These are phyloP conservation scores for Candida buenavistaensis DNA, from an alignment of 1,139 yeast species.

Conservation along the genomic window DNA sequence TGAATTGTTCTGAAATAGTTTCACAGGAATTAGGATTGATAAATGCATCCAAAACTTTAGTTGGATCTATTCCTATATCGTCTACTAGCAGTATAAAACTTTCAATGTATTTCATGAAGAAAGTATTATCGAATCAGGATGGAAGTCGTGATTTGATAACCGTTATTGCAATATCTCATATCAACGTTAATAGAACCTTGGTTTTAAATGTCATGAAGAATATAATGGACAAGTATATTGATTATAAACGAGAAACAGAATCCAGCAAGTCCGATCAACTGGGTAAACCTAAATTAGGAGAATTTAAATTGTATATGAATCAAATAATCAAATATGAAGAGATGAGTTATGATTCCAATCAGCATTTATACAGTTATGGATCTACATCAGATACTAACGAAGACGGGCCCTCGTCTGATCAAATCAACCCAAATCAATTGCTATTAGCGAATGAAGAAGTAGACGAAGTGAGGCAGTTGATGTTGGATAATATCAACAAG, in stretches of 20 bases:
- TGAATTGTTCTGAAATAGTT: conserved; percentile 53
- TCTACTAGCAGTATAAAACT: conserved; percentile 33
- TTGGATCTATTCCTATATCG: conserved; percentile 42
- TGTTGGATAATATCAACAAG: conserved; percentile 70
- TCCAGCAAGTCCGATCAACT: conserved; percentile 14
- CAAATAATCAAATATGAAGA: conserved; percentile 54
- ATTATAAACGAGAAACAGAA: conserved; percentile 33
- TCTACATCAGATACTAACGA: conserved; percentile 18
- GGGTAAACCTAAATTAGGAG: conserved; percentile 36
- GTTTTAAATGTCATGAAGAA: conserved; percentile 49
- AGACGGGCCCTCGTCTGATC: conserved; percentile 16
- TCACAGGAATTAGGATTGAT: conserved; percentile 58
- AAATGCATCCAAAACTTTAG: conserved; percentile 46
- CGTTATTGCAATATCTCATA: conserved; percentile 47
- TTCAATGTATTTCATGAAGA: conserved; percentile 51
- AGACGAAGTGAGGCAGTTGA: conserved; percentile 54
- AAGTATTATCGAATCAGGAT: conserved; percentile 37
- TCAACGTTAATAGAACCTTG: conserved; percentile 43
- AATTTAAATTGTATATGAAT: conserved; percentile 53
- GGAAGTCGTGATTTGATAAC: conserved; percentile 54
- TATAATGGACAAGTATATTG: conserved; percentile 49
- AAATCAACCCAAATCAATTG: conserved; percentile 40
- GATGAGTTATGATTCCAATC: conserved; percentile 41
- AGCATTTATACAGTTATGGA: conserved; percentile 37
- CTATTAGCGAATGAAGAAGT: conserved; percentile 50